Percentiles rank a stretch among this genome's conserved stretches.
Evolutionary conservation across 495 filamentous ascomycete genomes (phyloP).

Genomic region (Aspergillus nidulans): DNA sequence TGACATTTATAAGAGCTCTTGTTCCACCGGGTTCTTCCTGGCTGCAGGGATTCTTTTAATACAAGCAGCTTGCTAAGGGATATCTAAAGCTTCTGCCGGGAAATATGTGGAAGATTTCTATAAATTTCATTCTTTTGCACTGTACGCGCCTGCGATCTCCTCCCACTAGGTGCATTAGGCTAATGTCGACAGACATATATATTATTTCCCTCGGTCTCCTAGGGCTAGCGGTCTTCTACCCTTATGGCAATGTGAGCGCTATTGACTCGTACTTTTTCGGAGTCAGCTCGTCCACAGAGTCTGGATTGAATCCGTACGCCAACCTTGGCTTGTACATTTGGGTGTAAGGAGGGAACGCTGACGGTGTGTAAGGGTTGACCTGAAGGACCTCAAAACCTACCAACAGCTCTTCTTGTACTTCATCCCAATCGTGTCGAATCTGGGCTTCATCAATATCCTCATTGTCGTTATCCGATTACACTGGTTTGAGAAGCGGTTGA

Average conservation of each 20-base stretch:
- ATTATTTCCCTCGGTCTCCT: constrained; percentile 32
- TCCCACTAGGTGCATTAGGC: neutral
- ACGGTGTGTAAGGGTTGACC: constrained; percentile 23
- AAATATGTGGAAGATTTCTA: constrained; percentile 26
- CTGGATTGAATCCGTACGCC: constrained; percentile 40
- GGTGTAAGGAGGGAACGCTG: neutral
- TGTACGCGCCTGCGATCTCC: constrained; percentile 24
- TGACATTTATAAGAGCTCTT: neutral
- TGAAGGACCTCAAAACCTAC: constrained; percentile 35
- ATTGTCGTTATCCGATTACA: constrained; percentile 30
- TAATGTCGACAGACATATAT: constrained; percentile 29
- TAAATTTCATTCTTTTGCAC: constrained; percentile 71
- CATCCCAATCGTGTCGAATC: constrained; percentile 29
- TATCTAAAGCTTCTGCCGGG: too few relatives aligned
- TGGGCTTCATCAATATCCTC: constrained; percentile 34
- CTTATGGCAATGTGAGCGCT: constrained; percentile 36
- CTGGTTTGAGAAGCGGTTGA: constrained; percentile 33
- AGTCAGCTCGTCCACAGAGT: constrained; percentile 37
- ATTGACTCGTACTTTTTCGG: constrained; percentile 45
- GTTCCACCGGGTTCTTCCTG: too few relatives aligned
- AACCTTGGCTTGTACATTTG: neutral
- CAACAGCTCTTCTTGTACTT: constrained; percentile 37
- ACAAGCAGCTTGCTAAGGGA: neutral
- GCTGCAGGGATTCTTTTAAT: neutral
- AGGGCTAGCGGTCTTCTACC: constrained; percentile 33